Base-by-base conservation (phyloP, 495 filamentous ascomycete species). In the Penicillium salamii region DNA sequence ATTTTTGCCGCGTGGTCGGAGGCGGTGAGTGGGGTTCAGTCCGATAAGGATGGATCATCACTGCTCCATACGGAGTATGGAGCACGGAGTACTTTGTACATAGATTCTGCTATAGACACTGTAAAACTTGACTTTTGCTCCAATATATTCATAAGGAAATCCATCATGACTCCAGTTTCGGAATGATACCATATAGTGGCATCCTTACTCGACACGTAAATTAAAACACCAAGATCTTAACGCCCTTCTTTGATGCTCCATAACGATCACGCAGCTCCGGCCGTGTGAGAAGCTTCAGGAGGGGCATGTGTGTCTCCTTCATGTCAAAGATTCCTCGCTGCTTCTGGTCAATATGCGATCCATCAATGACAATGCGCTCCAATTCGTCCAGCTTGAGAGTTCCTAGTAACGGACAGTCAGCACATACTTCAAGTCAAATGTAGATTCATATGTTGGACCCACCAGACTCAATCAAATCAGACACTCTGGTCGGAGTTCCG, bases 281-380 rank as follows among this genome's bases (percentile, higher is more conserved):
- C 32, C 79, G 77, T 29, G 81, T 79, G 2, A 96, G 75, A 50
- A 91, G 75, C 52, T 79, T 74, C 28, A 88, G 71, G 19, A 96
- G 75, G 1, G 91, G 88, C 46, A 87, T 66, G 67, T 87, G 84
- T 2, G 86, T 90, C 45, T 98, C 93, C 56, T 84, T 86, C 87
- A 96, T 95, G 52, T 97, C 95, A 57, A 95, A 82, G 43, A 97
- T 83, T 5, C 88, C 87, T 37, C 91, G 78, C 71, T 95, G 90
- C 75, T 98, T 98, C 62, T 87, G 81, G 63, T 97, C 90, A 53
- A 96, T 84, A 57, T 92, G 83, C 2, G 90, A 96, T 29, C 85
- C 86, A 64, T 97, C 95, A 46, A 97, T 77, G 9, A 97, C 80
- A 33, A 98, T 82, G 48, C 87, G 79, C 65, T 91, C 76, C 28